A percentile compares a stretch with the other conserved stretches of the same genome.
Evolutionary conservation across 805 yeast genomes (phyloP).

Genomic region (Lipomyces yamanashiensis): DNA sequence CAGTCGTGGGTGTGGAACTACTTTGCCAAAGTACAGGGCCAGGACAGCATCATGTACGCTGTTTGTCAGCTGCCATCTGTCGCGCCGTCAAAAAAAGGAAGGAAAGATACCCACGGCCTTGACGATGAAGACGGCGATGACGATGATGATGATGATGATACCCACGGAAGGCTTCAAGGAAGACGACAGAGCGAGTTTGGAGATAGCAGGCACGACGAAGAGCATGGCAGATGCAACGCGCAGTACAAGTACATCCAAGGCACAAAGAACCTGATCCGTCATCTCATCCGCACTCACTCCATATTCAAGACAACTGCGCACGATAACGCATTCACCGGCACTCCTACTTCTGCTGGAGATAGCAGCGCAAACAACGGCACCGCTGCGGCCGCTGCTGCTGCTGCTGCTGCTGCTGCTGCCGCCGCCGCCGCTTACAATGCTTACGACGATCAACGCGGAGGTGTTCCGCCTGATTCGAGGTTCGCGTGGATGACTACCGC

Average conservation of each 20-base stretch:
- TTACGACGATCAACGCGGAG: conserved; percentile 25
- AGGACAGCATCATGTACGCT: conserved; percentile 33
- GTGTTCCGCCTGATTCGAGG: conserved; percentile 16
- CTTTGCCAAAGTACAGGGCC: conserved; percentile 27
- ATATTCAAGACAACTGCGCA: conserved; percentile 34
- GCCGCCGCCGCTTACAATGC: conserved; percentile 10
- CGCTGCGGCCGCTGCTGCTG: conserved; percentile 7
- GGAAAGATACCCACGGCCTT: conserved; percentile 4
- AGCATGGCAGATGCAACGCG: conserved; percentile 20
- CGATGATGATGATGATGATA: conserved; percentile 22
- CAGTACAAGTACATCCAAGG: conserved; percentile 37
- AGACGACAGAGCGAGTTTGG: conserved; percentile 1
- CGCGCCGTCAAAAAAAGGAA: conserved; percentile 7
- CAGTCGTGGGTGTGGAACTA: conserved; percentile 37
- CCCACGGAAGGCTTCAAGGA: neutral
- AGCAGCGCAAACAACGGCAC: neutral
- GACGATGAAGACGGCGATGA: conserved; percentile 19
- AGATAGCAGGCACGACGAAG: conserved; percentile 9
- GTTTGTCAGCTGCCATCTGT: conserved; percentile 27
- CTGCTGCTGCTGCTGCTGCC: conserved; percentile 7
- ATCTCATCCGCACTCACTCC: conserved; percentile 30
- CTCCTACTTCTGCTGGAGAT: conserved; percentile 10
- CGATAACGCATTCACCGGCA: conserved; percentile 8
- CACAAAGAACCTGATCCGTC: conserved; percentile 37
- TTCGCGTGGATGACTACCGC: conserved; percentile 33